phyloP scores from a whole-genome alignment of 768 basidiomycete species.

The Dacryopinax spathularia region DNA sequence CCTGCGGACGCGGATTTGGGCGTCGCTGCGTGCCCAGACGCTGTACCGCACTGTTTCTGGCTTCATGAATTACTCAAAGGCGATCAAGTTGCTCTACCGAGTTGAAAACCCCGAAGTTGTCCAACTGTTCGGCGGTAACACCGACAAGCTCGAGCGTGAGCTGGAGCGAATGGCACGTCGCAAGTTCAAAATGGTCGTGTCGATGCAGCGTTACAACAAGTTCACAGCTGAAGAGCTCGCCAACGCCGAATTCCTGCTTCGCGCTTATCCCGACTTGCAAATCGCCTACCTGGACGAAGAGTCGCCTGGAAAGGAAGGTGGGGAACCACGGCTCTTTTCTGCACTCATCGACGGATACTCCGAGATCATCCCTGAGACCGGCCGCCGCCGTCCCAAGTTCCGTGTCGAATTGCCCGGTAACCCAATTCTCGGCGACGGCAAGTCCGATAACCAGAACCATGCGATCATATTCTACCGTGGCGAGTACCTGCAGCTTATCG shows the following conservation, averaged over 20 bases:
- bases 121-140: slow-evolving; percentile 92
- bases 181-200: slow-evolving; percentile 98
- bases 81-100: slow-evolving; percentile 97
- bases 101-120: slow-evolving; percentile 99
- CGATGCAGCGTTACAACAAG: slow-evolving; percentile 98
- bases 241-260: slow-evolving; percentile 93
- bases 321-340: slow-evolving; percentile 89
- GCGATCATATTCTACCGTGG: slow-evolving; percentile 99
- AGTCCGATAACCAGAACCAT: slow-evolving; percentile 99
- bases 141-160: slow-evolving; percentile 89
- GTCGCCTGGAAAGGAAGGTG: slow-evolving; percentile 81
- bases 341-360: slow-evolving; percentile 95
- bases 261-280: slow-evolving; percentile 95
- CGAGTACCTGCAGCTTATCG: slow-evolving; percentile 97
- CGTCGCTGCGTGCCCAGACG: slow-evolving; percentile 94
- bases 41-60: slow-evolving; percentile 97
- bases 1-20: slow-evolving; percentile 97
- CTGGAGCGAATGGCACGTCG: slow-evolving; percentile 93
- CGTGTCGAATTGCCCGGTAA: slow-evolving; percentile 96
- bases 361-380: slow-evolving; percentile 81
- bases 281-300: slow-evolving; percentile 99
- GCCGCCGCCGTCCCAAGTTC: slow-evolving; percentile 88
- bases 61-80: slow-evolving; percentile 99
- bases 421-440: slow-evolving; percentile 96
- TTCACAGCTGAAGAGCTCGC: slow-evolving; percentile 99